Conservation (phyloP, 176 grass and related monocot species). For the Oryza officinalis region DNA sequence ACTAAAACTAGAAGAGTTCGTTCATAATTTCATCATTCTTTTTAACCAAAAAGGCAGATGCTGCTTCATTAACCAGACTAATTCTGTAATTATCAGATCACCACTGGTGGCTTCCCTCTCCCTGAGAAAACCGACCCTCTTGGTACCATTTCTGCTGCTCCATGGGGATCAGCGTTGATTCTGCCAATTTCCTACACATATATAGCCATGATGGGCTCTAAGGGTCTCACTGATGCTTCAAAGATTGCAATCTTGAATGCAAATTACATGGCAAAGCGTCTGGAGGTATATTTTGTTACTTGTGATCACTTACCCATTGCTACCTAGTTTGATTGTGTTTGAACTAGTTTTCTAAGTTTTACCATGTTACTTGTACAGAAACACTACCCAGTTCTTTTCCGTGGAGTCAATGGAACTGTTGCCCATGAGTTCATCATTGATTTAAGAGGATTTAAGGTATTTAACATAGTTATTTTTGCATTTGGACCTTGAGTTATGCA, state of each 20-base stretch:
- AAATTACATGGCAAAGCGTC: conserved; percentile 98
- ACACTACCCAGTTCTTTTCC: conserved; percentile 95
- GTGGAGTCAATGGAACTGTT: conserved; percentile 97
- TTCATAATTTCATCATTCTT: background rate
- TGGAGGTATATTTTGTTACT: conserved; percentile 68
- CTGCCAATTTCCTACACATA: conserved; percentile 97
- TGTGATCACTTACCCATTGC: background rate
- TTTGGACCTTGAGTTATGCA: background rate
- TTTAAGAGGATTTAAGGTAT: conserved; percentile 97
- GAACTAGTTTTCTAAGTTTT: conserved; percentile 29
- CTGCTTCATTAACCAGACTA: background rate
- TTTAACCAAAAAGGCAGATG: conserved; percentile 27
- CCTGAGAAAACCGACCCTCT: conserved; percentile 84
- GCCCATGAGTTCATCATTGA: conserved; percentile 98
- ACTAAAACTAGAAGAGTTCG: background rate
- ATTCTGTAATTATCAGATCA: conserved; percentile 49
- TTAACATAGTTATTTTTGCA: background rate
- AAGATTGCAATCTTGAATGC: conserved; percentile 97
- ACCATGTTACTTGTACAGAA: conserved; percentile 56
- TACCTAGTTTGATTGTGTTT: conserved; percentile 28
- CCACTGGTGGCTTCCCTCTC: conserved; percentile 86
- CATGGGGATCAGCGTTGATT: conserved; percentile 99
- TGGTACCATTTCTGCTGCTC: conserved; percentile 92
- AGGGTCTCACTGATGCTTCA: conserved; percentile 94
- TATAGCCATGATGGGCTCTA: conserved; percentile 98